Percentiles rank a stretch among this genome's conserved stretches.
Evolutionary conservation across 192 early-diverging fungal species (phyloP).

Genomic region (Podila epicladia): DNA sequence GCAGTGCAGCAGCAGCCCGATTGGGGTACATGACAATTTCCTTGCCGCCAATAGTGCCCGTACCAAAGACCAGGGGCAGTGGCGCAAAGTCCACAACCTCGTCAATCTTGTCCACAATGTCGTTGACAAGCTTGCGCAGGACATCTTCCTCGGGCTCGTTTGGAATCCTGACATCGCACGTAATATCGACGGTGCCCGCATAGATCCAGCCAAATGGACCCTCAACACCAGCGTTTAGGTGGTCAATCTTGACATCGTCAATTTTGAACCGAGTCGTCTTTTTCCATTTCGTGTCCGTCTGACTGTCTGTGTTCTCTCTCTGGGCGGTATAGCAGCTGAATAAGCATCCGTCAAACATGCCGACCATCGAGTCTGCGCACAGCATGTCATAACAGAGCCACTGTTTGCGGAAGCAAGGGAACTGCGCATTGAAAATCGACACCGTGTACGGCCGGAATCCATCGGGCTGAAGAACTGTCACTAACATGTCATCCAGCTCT

Average conservation of each 20-base stretch:
- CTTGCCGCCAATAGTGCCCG: conserved; percentile 56
- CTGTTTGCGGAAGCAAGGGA: conserved; percentile 87
- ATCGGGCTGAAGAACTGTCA: conserved; percentile 86
- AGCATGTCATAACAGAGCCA: conserved; percentile 94
- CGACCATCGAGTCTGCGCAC: conserved; percentile 87
- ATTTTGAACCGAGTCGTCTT: conserved; percentile 77
- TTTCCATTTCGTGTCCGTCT: conserved; percentile 56
- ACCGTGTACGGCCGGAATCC: conserved; percentile 88
- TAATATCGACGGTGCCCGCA: conserved; percentile 86
- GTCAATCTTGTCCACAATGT: conserved; percentile 78
- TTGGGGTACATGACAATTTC: conserved; percentile 53
- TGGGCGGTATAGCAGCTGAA: conserved; percentile 94
- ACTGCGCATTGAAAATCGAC: conserved; percentile 85
- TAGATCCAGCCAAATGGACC: conserved; percentile 97
- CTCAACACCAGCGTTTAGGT: conserved; percentile 83
- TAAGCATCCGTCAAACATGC: conserved; percentile 94
- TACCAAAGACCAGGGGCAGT: conserved; percentile 57
- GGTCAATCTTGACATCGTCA: conserved; percentile 90
- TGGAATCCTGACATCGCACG: conserved; percentile 74
- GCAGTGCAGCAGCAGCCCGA: conserved; percentile 37
- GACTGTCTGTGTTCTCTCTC: conserved; percentile 60
- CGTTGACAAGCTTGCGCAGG: conserved; percentile 71
- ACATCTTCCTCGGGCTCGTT: conserved; percentile 60
- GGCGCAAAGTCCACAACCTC: conserved; percentile 56
- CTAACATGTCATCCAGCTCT: conserved; percentile 85